Evolutionary conservation across 2,329 filamentous ascomycete genomes (phyloP).

Genomic region (Pestalotiopsis sp.): DNA sequence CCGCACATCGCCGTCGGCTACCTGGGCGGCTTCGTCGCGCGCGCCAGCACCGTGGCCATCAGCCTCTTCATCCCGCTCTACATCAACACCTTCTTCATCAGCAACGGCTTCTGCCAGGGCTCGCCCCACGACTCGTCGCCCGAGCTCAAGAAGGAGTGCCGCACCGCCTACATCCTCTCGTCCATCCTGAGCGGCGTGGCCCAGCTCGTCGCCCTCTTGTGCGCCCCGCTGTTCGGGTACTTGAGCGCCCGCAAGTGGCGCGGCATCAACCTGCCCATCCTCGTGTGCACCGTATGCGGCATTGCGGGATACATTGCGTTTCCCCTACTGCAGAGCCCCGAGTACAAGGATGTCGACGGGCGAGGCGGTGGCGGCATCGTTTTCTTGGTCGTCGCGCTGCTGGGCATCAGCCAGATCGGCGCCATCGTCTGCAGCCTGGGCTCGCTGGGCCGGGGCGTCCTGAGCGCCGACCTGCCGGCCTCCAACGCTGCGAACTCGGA

Average conservation of each 20-base stretch:
- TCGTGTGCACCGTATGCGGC: slow-evolving; percentile 73
- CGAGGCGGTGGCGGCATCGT: slow-evolving; percentile 70
- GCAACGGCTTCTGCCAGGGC: slow-evolving; percentile 76
- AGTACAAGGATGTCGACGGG: slow-evolving; percentile 66
- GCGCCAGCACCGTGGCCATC: slow-evolving; percentile 92
- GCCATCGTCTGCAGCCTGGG: slow-evolving; percentile 96
- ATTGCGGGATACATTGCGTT: slow-evolving; percentile 79
- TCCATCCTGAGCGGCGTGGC: slow-evolving; percentile 87
- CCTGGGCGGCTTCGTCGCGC: slow-evolving; percentile 90
- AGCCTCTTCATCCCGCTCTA: slow-evolving; percentile 93
- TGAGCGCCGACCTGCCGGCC: slow-evolving; percentile 50
- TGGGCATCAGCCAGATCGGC: slow-evolving; percentile 93
- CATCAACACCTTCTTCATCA: slow-evolving; percentile 88
- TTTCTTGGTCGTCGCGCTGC: slow-evolving; percentile 76
- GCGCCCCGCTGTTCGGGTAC: slow-evolving; percentile 86
- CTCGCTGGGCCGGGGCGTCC: slow-evolving; percentile 79
- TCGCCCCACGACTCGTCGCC: slow-evolving; percentile 65
- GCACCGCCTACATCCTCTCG: slow-evolving; percentile 84
- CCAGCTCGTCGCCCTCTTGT: slow-evolving; percentile 82
- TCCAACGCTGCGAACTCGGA: slow-evolving; percentile 10
- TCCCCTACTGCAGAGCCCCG: slow-evolving; percentile 75
- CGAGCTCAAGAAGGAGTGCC: slow-evolving; percentile 84
- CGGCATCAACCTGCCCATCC: slow-evolving; percentile 72
- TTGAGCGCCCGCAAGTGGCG: slow-evolving; percentile 67
- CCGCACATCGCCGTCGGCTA: slow-evolving; percentile 84